Evolutionary conservation across 345 rosid species (phyloP), one percentile per base, ranked within the genome.

Genomic region (Mercurialis annua): DNA sequence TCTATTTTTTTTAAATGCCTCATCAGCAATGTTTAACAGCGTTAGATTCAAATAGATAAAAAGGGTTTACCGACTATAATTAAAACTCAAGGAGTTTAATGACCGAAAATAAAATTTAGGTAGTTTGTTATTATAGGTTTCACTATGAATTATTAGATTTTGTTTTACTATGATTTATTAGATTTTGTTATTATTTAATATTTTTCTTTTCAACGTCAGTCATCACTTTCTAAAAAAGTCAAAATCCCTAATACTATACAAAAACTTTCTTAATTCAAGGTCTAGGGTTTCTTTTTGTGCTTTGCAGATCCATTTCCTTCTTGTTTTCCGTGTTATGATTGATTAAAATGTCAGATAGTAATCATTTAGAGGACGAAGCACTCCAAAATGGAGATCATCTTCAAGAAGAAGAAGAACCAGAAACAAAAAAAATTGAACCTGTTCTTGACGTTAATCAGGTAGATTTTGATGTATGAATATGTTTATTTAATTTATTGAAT

Each of bases 321-420:
- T 24, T 11, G 0, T 52, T 5, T 54, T 42, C 48, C 48, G 55
- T 48, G 64, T 69, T 73, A 74, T 74, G 81, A 46, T 36, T 55
- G 14, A 61, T 42, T 8, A 40, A 69, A 72, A 84, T 86, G 88
- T 78, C 80, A 47, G 86, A 78, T 63, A 76, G 67, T 50, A 67
- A 77, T 64, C 73, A 82, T 74, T 31, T 73, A 36, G 73, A 44
- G 62, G 75, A 62, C 49, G 72, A 55, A 66, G 30, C 78, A 66
- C 66, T 59, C 67, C 73, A 10, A 26, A 12, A 68, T 51, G 80
- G 71, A 29, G 79, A 55, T 12, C 66, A 70, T 47, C 54, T 27
- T 30, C 24, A 29, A 1, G 57, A 43, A 7, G 44, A 7, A 6
- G 64, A 34, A 0, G 68, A 65, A 47, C 11, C 44, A 40, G 8